Evolutionary conservation across 345 rosid species (phyloP).

Genomic region (Eucalyptus cloeziana): DNA sequence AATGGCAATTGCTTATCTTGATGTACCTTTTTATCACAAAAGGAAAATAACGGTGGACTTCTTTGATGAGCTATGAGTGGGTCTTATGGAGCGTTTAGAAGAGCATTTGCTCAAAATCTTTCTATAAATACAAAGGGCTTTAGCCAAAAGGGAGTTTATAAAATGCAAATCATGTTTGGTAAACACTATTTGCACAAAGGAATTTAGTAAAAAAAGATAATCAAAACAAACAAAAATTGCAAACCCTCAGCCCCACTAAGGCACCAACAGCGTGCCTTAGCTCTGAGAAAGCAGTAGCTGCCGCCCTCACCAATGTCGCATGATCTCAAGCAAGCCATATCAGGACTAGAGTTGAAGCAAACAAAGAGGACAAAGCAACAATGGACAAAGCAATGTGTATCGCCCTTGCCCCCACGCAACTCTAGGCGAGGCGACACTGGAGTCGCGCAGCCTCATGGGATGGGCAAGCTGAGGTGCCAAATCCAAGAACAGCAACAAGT

Average conservation of each 20-base stretch:
- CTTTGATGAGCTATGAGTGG: not conserved
- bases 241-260: not conserved
- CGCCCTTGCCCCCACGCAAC: not conserved
- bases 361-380: not conserved
- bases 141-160: not conserved
- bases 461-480: not conserved
- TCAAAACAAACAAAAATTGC: not conserved
- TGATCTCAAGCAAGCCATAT: not conserved
- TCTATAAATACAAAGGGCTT: not conserved
- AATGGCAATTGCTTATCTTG: accelerated
- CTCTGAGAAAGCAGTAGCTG: not conserved
- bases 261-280: not conserved
- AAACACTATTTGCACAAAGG: not conserved
- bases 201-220: not conserved
- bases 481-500: not conserved
- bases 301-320: not conserved
- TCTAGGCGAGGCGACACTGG: not conserved
- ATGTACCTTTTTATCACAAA: accelerated
- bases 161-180: not conserved
- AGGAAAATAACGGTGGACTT: not conserved
- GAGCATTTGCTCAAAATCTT: not conserved
- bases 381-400: not conserved
- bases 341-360: not conserved
- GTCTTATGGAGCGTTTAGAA: not conserved
- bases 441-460: not conserved